Evolutionary conservation across 495 filamentous ascomycete species (phyloP), one percentile per base, ranked within the genome.

Genomic region (Hypomontagnella submonticulosa): DNA sequence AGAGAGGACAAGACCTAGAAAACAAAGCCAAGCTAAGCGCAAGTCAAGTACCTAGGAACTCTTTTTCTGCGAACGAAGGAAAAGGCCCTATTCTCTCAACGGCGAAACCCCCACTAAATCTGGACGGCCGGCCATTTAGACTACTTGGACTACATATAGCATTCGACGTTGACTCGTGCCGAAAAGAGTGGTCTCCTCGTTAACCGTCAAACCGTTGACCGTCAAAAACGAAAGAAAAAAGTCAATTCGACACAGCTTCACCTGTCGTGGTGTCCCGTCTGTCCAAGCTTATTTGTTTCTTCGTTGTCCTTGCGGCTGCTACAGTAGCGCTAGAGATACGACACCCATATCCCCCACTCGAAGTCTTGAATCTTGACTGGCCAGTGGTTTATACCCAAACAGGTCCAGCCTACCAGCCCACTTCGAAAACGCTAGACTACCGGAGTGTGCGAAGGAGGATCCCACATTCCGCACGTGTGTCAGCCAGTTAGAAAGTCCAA

Each of bases 391-490:
- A 6, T 27, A 27, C 23, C 23, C 23, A 27, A 27, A 34, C 37
- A 36, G 23, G 60, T 46, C 37, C 53, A 69, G 59, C 65, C 65
- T 54, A 50, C 37, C 53, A 69, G 59, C 65, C 65, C 59, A 50
- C 53, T 63, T 55, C 20, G 33, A 63, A 52, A 67, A 67, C 63
- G 63, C 63, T 67, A 57, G 52, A 48, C 51, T 34, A 61, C 46
- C 54, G 63, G 57, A 62, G 57, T 62, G 64, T 58, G 64, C 64
- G 66, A 69, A 47, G 46, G 40, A 48, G 41, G 37, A 58, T 67
- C 41, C 59, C 58, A 67, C 64, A 67, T 63, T 60, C 58, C 66
- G 38, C 60, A 63, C 54, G 54, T 63, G 66, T 63, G 40, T 57
- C 60, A 63, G 20, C 66, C 66, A 63, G 55, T 69, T 43, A 58